Base-by-base conservation (phyloP, 768 basidiomycete genomes). In the Tulasnella sp. region DNA sequence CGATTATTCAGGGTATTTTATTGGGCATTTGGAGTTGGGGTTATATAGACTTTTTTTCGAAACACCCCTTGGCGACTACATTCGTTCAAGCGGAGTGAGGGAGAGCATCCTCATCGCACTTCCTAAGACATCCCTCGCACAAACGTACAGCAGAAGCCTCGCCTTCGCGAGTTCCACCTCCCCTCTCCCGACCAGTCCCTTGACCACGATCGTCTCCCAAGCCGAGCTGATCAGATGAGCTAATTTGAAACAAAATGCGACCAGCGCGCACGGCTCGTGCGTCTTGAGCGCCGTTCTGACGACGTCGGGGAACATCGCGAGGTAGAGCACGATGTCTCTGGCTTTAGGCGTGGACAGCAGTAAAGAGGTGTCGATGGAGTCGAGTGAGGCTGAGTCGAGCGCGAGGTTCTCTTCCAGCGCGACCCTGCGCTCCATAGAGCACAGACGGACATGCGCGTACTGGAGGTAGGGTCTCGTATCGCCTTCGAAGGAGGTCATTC, bases 401-500 rank as follows among this genome's bases (percentile, higher is more conserved):
- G 76, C 77, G 40, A 82, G 75, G 52, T 29, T 29, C 11, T 59
- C n/a, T 47, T 80, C 75, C 47, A 82, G 79, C 71, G 80, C 80
- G n/a, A 81, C 82, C 78, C 81, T 81, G 74, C 83, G 80, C 77
- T 83, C 80, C 62, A 84, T 78, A 9, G 82, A 83, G 34, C 80
- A 81, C 39, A 84, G 76, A 47, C 82, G 82, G 68, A 82, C 82
- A 78, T 84, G 82, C 1, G 82, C 81, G 79, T 84, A 84, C 75
- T 84, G 83, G 65, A 84, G 81, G 78, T 83, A 84, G 8, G 81
- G 81, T 8, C 80, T 80, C 41, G 80, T 81, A 77, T 84, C 83
- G 47, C 83, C 83, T 75, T 83, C 81, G 78, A 83, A 84, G 8
- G 81, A 81, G 19, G 82, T 82, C 80, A 83, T 83, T 74, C 81